Evolutionary conservation across 257 asterid species (phyloP), one percentile per base, ranked within the genome.

Genomic region (Anisodus acutangulus): DNA sequence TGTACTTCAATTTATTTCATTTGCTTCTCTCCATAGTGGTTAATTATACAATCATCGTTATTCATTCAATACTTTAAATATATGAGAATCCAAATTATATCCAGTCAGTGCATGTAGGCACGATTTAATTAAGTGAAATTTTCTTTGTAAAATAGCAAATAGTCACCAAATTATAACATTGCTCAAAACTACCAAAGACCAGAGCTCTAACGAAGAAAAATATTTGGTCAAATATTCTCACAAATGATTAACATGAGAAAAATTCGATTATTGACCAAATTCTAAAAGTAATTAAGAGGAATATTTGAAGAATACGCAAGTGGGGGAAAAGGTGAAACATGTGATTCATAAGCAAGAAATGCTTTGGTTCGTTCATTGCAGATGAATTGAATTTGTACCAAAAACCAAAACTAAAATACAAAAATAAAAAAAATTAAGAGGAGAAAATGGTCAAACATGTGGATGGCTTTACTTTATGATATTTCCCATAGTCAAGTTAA

Each of bases 381-480:
- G 26, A 58, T 58, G 64, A 58, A 58, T 58, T 58, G 80, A 74
- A 49, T 22, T 74, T 74, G 60, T 74, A 22, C 16, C 41, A 10
- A 63, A 22, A 63, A 58, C 5, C 0, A 12, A 54, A 11, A 4
- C 0, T 1, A 55, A 43, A 70, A 41, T 0, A 62, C 6, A 13
- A 13, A 1, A 12, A 8, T 8, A 41, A 68, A 9, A 17, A 2
- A 16, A 70, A 43, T 6, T 4, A n/a, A 51, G 12, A 49, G 63
- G 45, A 51, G 62, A 51, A 74, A 76, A 49, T 76, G 62, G 62
- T 76, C 62, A 51, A 76, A 76, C 81, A 76, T 51, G 81, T 76
- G 81, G 81, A 51, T 76, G 63, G 62, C 81, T 76, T 76, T 47
- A 43, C n/a, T 22, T 11, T 12, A 76, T 76, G 62, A 49, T 74